Evolutionary conservation across 2,329 filamentous ascomycete species (phyloP).

Genomic region (Penicillium sp.): DNA sequence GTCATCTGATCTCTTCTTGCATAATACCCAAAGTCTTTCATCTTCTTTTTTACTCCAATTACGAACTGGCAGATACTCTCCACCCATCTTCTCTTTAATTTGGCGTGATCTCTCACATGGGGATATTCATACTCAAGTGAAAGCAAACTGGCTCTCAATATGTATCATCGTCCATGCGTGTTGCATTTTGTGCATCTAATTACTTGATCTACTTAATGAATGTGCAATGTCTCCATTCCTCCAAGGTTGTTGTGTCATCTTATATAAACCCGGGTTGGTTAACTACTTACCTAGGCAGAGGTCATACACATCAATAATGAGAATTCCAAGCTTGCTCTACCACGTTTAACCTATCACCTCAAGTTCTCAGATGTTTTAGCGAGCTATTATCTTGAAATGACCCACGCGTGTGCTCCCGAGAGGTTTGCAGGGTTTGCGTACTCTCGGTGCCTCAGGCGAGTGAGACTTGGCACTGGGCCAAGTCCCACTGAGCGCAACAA

Average conservation of each 20-base stretch:
- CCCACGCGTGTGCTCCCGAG: no score
- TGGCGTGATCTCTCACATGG: neutral
- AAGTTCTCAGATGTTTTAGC: neutral
- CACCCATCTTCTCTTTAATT: neutral
- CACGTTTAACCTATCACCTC: neutral
- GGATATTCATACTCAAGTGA: neutral
- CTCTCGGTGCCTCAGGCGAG: no score
- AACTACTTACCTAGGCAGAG: neutral
- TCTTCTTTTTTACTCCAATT: neutral
- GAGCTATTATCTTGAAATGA: neutral
- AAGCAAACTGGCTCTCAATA: neutral
- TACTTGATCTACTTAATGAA: neutral
- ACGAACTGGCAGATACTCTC: neutral
- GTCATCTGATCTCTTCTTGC: constrained; percentile 18
- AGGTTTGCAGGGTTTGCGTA: no score
- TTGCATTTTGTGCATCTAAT: neutral
- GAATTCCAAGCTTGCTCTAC: neutral
- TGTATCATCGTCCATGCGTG: neutral
- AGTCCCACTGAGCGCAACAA: no score
- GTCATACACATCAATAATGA: neutral
- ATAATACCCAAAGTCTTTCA: constrained; percentile 29
- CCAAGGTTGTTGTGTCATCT: neutral
- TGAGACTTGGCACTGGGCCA: no score
- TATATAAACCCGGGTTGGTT: neutral
- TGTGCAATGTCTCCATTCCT: neutral